These are phyloP conservation scores for Hypericum perforatum DNA, from an alignment of 345 rosid genomes.

Conservation along the genomic window DNA sequence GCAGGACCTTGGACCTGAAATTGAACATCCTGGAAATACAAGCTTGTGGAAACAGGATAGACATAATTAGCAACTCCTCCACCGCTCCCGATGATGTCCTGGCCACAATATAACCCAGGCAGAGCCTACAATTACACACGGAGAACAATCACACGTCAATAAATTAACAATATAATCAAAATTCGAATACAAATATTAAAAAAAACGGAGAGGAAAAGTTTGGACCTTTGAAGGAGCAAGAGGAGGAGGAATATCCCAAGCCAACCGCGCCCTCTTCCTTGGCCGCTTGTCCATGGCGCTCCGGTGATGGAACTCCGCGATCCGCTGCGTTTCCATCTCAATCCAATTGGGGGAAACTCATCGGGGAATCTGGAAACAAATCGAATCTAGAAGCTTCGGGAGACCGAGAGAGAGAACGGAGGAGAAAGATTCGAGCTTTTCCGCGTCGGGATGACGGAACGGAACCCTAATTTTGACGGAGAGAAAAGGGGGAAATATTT, in stretches of 20 bases:
- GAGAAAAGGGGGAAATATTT: too few species aligned
- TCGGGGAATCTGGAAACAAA: too few species aligned
- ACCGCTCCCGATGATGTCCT: slow-evolving; percentile 45
- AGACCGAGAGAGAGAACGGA: too few species aligned
- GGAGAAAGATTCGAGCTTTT: too few species aligned
- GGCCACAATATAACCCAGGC: slow-evolving; percentile 44
- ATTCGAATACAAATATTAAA: background rate
- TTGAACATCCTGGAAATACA: slow-evolving; percentile 33
- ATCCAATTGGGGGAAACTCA: background rate
- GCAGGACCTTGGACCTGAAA: slow-evolving; percentile 33
- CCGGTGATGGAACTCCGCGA: slow-evolving; percentile 46
- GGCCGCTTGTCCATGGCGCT: slow-evolving; percentile 56
- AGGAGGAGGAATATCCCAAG: slow-evolving; percentile 60
- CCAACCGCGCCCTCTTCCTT: slow-evolving; percentile 54
- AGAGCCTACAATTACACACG: slow-evolving; percentile 28
- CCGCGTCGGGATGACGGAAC: too few species aligned
- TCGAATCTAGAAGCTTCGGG: too few species aligned
- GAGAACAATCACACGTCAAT: background rate
- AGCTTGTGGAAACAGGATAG: slow-evolving; percentile 18
- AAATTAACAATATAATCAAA: background rate
- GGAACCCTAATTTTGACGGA: too few species aligned
- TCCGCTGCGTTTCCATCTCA: slow-evolving; percentile 54
- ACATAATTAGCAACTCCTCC: slow-evolving; percentile 30
- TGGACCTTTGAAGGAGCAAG: slow-evolving; percentile 40
- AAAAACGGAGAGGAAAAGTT: background rate